Evolutionary conservation across 441 rosid genomes (phyloP), one percentile per base, ranked within the genome.

Genomic region (Croton laevigatus): DNA sequence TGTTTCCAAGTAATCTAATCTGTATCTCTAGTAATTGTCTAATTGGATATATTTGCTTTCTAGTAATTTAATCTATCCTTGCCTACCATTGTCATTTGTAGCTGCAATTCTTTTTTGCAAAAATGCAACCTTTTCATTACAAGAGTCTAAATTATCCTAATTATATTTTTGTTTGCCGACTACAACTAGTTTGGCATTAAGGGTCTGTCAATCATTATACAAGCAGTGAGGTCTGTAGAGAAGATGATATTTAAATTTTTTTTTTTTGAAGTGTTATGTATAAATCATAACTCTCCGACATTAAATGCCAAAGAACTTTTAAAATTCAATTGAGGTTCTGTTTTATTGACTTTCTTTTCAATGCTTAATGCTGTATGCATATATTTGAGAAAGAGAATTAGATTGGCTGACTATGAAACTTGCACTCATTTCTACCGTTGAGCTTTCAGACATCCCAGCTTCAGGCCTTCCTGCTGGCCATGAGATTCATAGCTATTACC

Each of bases 401-500:
- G 61, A 32, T 68, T 10, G 3, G 44, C 46, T 22, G n/a, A 69
- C 20, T 19, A 57, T 57, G 20, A 44, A 64, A 27, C n/a, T 69
- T 36, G 10, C 27, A 6, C 6, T 58, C 10, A 55, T 6, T 38
- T 37, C 12, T 7, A 3, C 23, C 58, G 32, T 17, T 45, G 23
- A 45, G 37, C 19, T 44, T 69, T 34, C 72, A 69, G 72, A 69
- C 59, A 16, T 58, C 27, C 19, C 14, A 45, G 14, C 64, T 58
- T 58, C 85, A 61, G 89, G 83, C 58, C 9, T 78, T 59, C 81
- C 74, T 62, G 66, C 87, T 23, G 73, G 75, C 45, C 77, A 68
- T 48, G 85, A 87, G 62, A 66, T 80, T 69, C 91, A 78, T 70
- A 83, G 75, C 68, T 89, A 87, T 76, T 81, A 67, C 32, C 75